Percentiles rank a stretch among this genome's conserved stretches.
These are phyloP conservation scores for Penicillium pancosmium DNA, from an alignment of 495 filamentous ascomycete species.

Conservation along the genomic window DNA sequence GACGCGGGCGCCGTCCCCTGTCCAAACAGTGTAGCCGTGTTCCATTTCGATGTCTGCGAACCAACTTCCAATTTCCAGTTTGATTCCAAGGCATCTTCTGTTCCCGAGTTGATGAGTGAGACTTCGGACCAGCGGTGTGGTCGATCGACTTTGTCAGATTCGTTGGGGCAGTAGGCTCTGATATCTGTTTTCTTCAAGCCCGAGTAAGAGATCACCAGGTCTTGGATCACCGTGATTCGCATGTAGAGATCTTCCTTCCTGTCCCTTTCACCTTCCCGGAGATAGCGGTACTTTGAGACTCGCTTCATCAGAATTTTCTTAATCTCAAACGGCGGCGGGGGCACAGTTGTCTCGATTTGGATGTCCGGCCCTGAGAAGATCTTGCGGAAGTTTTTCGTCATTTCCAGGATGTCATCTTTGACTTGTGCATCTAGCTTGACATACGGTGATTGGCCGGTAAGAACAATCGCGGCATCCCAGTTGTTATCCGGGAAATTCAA, in stretches of 20 bases:
- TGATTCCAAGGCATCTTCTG: not conserved
- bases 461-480: conserved; percentile 1
- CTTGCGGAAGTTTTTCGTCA: not conserved
- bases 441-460: not conserved
- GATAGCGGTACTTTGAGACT: not conserved
- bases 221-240: not conserved
- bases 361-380: not conserved
- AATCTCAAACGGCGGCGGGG: not conserved
- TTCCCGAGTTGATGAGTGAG: not conserved
- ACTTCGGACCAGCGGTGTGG: not conserved
- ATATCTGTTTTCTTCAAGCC: not conserved
- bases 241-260: not conserved
- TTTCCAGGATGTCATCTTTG: not conserved
- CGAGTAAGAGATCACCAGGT: not conserved
- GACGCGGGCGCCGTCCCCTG: not conserved
- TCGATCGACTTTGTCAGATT: not conserved
- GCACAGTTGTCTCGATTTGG: not conserved
- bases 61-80: not conserved
- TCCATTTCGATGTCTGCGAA: not conserved
- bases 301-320: not conserved
- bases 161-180: not conserved
- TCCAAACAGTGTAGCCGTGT: not conserved
- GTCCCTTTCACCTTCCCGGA: not conserved
- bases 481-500: not conserved
- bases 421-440: not conserved